Percentiles rank a stretch among this genome's conserved stretches.
Conservation (phyloP, 768 basidiomycete species). For the Tylopilus balloui region DNA sequence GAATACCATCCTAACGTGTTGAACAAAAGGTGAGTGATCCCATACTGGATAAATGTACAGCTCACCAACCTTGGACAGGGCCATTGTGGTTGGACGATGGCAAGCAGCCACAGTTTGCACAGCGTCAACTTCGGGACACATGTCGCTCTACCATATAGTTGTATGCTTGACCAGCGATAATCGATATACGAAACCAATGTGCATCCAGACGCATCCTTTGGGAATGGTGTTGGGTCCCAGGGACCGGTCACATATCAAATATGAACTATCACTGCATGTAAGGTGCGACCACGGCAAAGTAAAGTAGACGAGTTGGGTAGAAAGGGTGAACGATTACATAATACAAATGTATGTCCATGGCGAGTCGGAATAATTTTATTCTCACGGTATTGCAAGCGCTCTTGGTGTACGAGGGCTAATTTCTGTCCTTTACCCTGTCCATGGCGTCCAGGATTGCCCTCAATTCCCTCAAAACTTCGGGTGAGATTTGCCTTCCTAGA, state of each 20-base stretch:
- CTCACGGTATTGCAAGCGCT: conserved; percentile 21
- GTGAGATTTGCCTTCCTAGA: no score
- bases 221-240: no score
- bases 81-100: conserved; percentile 23
- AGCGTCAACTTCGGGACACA: conserved; percentile 11
- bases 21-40: not conserved
- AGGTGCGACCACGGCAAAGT: no score
- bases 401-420: conserved; percentile 1
- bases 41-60: conserved; percentile 26
- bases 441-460: conserved; percentile 75
- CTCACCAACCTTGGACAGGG: conserved; percentile 26
- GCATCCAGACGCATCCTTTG: no score
- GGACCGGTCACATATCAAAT: no score
- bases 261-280: no score
- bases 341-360: conserved; percentile 18
- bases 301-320: no score
- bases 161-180: conserved; percentile 10
- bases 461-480: conserved; percentile 57
- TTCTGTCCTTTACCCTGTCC: conserved; percentile 7
- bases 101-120: not conserved
- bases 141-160: conserved; percentile 17
- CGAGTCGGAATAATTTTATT: conserved; percentile 31
- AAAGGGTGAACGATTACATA: conserved; percentile 16
- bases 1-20: conserved; percentile 8
- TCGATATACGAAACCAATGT: conserved; percentile 15